These are phyloP conservation scores for Cryptomeria japonica DNA, from an alignment of 75 land plant species.

Conservation along the genomic window DNA sequence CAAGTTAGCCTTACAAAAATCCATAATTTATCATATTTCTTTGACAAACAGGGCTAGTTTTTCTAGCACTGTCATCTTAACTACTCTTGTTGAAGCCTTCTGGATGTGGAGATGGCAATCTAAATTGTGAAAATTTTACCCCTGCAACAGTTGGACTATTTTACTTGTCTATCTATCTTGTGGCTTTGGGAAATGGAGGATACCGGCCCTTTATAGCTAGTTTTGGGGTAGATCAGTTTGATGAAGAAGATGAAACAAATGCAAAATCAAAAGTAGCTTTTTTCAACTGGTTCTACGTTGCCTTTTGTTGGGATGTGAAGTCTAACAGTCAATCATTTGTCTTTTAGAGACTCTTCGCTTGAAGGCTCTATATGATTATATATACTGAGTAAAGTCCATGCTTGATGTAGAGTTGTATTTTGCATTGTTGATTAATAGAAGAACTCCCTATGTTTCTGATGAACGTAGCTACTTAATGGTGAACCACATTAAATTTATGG, in stretches of 20 bases:
- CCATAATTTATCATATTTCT: too few species aligned
- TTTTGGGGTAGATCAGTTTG: conserved; percentile 34
- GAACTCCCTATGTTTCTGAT: too few species aligned
- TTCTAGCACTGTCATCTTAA: conserved; percentile 32
- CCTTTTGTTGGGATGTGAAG: too few species aligned
- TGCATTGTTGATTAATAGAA: too few species aligned
- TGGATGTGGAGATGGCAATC: conserved; percentile 7
- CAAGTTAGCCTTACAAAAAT: neutral
- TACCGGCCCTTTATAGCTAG: conserved; percentile 20
- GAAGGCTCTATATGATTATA: too few species aligned
- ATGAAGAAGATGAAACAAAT: conserved; percentile 5
- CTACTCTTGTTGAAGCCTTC: conserved; percentile 19
- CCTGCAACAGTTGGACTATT: conserved; percentile 1
- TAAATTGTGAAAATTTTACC: conserved; percentile 6
- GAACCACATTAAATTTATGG: too few species aligned
- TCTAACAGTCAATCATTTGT: too few species aligned
- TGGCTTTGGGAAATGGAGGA: conserved; percentile 23
- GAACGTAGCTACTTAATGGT: too few species aligned
- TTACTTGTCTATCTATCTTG: conserved; percentile 22
- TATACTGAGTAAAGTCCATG: too few species aligned
- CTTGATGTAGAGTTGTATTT: too few species aligned
- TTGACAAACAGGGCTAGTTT: conserved; percentile 33
- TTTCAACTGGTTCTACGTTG: conserved; percentile 22
- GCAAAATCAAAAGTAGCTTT: conserved; percentile 1
- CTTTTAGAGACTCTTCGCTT: too few species aligned